Evolutionary conservation across 2,329 filamentous ascomycete genomes (phyloP), one percentile per base, ranked within the genome.

Genomic region (Achaetomium macrosporum): DNA sequence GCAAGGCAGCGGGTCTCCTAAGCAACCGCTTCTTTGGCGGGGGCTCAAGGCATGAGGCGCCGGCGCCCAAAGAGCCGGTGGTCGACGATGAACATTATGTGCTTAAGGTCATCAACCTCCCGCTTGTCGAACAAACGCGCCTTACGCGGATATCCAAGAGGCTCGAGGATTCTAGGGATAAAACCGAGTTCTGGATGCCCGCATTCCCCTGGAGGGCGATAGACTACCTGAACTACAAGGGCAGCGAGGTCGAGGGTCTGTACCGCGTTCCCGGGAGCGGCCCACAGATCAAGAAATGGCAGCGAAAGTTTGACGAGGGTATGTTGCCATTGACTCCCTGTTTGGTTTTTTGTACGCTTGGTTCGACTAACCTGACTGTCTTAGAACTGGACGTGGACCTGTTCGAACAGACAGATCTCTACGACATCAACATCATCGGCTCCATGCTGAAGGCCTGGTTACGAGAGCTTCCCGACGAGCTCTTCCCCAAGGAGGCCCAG

Each of bases 181-280:
- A 96, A 76, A 97, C 92, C 0, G 92, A 96, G 65, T 97, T 95
- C 66, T 97, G 92, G 92, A 96, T 97, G 91, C 92, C 92, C 12
- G 88, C 90, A 7, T 85, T 97, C 54, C 91, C 92, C 0, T 96
- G 92, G 87, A 81, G 92, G 58, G 95, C 90, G 54, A 96, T 97
- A 59, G 92, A 97, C 71, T 96, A 95, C 67, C 76, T 97, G 48
- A 96, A 96, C 69, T 93, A 91, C 71, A 95, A 93, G 66, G 90
- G 90, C 37, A 93, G 88, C 62, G 91, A 96, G 64, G 89, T 95
- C 37, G 92, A 96, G 69, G 92, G 92, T 3, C 76, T 97, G 3
- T 97, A 97, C 67, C 84, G 92, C 54, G 87, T 97, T 40, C 91
- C 92, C 12, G 92, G 92, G 25, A 95, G 90, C 68, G 88, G 88